These are phyloP conservation scores for Hansenula anomala DNA, from an alignment of 1,139 yeast species.

Conservation along the genomic window DNA sequence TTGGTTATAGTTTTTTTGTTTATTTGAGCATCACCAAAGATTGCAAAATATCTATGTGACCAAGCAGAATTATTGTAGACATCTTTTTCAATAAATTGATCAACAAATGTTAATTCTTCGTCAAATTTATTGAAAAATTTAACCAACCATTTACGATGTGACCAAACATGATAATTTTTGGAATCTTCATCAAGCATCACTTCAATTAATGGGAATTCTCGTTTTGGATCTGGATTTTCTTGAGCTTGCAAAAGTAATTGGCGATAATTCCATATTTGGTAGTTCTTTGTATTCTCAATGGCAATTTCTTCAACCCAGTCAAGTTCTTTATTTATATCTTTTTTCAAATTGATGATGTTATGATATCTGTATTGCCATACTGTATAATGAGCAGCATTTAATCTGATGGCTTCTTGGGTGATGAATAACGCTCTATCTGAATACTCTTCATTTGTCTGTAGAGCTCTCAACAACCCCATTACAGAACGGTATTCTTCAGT, in stretches of 20 bases:
- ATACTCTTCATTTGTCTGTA: constrained; percentile 56
- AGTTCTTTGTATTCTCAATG: constrained; percentile 76
- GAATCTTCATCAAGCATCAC: constrained; percentile 72
- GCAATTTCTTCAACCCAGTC: constrained; percentile 81
- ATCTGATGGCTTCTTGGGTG: constrained; percentile 56
- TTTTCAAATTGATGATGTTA: constrained; percentile 39
- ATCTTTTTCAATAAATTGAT: constrained; percentile 51
- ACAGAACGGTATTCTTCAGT: constrained; percentile 59
- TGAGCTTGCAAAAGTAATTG: constrained; percentile 40
- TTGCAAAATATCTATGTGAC: constrained; percentile 70
- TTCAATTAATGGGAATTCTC: constrained; percentile 61
- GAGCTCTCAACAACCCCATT: constrained; percentile 59
- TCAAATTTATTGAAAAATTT: constrained; percentile 43
- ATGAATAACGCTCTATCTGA: constrained; percentile 68
- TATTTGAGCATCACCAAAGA: constrained; percentile 19
- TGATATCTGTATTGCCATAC: constrained; percentile 79
- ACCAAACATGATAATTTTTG: constrained; percentile 96
- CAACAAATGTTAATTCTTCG: constrained; percentile 50
- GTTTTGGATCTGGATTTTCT: constrained; percentile 35
- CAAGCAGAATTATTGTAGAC: constrained; percentile 91
- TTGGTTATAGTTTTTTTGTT: constrained; percentile 16
- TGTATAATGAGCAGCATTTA: constrained; percentile 88
- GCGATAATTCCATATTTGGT: constrained; percentile 94
- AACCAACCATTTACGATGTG: constrained; percentile 81
- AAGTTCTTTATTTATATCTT: constrained; percentile 42